Conservation (phyloP, 2,329 filamentous ascomycete species). For the Sporothrix globosa region DNA sequence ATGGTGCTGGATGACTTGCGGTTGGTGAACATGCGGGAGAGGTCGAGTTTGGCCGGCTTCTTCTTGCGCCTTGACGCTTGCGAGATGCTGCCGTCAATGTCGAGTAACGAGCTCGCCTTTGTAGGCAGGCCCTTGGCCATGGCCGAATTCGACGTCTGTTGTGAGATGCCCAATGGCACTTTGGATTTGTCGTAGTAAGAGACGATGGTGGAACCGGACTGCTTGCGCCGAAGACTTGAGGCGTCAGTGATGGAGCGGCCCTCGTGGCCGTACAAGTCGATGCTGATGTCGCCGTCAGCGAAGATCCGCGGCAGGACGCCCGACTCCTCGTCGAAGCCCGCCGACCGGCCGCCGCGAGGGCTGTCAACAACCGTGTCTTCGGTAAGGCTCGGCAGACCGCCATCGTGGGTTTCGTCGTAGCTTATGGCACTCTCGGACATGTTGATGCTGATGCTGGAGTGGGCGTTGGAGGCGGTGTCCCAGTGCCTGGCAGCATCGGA, state of each 20-base stretch:
- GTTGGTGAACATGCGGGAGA: slow-evolving; percentile 49
- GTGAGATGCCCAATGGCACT: slow-evolving; percentile 59
- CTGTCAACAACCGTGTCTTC: slow-evolving; percentile 38
- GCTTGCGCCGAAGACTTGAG: slow-evolving; percentile 52
- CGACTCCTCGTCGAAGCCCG: slow-evolving; percentile 53
- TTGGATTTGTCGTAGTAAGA: slow-evolving; percentile 62
- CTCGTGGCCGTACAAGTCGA: slow-evolving; percentile 35
- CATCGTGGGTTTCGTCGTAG: slow-evolving; percentile 38
- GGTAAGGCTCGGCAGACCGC: slow-evolving; percentile 39
- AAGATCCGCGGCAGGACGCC: slow-evolving; percentile 47
- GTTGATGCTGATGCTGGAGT: slow-evolving; percentile 51
- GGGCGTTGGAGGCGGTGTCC: slow-evolving; percentile 48
- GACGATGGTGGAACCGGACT: slow-evolving; percentile 59
- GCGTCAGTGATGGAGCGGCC: slow-evolving; percentile 45
- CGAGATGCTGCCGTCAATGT: slow-evolving; percentile 48
- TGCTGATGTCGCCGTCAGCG: slow-evolving; percentile 35
- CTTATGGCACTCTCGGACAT: slow-evolving; percentile 49
- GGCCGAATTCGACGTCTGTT: slow-evolving; percentile 61
- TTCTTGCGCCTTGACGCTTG: slow-evolving; percentile 45
- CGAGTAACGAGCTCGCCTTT: slow-evolving; percentile 50
- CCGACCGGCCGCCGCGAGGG: slow-evolving; percentile 37
- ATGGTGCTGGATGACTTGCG: slow-evolving; percentile 39
- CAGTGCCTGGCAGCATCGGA: slow-evolving; percentile 43
- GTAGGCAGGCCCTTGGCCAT: slow-evolving; percentile 60
- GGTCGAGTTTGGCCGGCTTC: slow-evolving; percentile 55